These are phyloP conservation scores for Cutaneotrichosporon daszewskae DNA, from an alignment of 1,284 basidiomycete species.

Conservation along the genomic window DNA sequence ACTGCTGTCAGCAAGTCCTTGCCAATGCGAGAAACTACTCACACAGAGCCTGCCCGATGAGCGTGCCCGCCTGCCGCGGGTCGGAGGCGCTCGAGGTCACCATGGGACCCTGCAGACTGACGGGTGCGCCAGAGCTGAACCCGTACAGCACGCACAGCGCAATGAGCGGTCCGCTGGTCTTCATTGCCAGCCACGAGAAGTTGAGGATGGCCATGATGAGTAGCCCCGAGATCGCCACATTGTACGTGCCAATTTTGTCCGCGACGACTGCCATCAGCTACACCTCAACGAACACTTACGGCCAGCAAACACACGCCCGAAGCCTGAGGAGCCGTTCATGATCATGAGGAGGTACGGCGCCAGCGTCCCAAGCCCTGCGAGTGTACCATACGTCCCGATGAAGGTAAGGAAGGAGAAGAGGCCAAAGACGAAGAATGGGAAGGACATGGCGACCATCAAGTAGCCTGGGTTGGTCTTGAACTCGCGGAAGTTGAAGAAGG, in stretches of 20 bases:
- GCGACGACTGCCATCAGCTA: slow-evolving; percentile 8
- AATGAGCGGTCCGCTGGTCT: slow-evolving; percentile 21
- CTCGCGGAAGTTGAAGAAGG: slow-evolving; percentile 29
- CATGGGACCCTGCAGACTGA: slow-evolving; percentile 36
- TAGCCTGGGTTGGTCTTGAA: slow-evolving; percentile 30
- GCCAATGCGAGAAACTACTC: slow-evolving; percentile 10
- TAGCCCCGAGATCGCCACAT: slow-evolving; percentile 25
- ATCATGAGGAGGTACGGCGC: slow-evolving; percentile 39
- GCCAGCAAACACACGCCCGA: slow-evolving; percentile 30
- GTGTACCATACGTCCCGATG: slow-evolving; percentile 33
- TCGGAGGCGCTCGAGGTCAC: slow-evolving; percentile 25
- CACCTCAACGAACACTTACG: not conserved
- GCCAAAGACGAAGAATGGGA: slow-evolving; percentile 27
- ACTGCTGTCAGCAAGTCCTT: slow-evolving; percentile 18
- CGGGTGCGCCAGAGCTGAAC: slow-evolving; percentile 28
- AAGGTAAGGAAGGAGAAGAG: slow-evolving; percentile 35
- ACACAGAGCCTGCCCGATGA: slow-evolving; percentile 39
- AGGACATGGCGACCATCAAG: slow-evolving; percentile 19
- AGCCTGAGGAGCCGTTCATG: slow-evolving; percentile 28
- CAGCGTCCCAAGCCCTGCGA: slow-evolving; percentile 25
- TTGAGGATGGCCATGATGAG: slow-evolving; percentile 24
- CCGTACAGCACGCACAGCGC: slow-evolving; percentile 34
- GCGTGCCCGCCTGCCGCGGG: slow-evolving; percentile 33
- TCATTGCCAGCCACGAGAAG: slow-evolving; percentile 32
- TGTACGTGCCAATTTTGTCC: slow-evolving; percentile 31